A percentile compares a stretch with the other conserved stretches of the same genome.
phyloP scores from a whole-genome alignment of 352 stramenopile genomes.

The Pythium brachiatum region DNA sequence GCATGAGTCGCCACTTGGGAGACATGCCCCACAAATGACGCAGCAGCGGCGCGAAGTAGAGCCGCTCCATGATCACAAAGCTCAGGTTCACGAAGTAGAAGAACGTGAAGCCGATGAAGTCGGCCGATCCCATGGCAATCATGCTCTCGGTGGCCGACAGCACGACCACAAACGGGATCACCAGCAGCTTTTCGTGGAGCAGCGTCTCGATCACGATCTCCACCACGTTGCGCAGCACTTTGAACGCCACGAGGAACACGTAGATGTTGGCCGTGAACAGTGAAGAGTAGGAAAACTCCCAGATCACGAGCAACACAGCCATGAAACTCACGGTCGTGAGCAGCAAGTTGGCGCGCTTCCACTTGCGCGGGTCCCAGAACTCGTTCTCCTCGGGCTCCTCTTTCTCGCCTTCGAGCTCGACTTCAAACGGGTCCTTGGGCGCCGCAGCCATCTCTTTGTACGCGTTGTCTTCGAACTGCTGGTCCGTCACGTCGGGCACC shows the following conservation, averaged over 20 bases:
- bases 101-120: slow-evolving; percentile 95
- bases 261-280: slow-evolving; percentile 92
- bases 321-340: slow-evolving; percentile 83
- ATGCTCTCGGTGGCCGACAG: slow-evolving; percentile 91
- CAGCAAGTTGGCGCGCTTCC: slow-evolving; percentile 93
- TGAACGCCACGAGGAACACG: slow-evolving; percentile 88
- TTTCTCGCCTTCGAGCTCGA: slow-evolving; percentile 51
- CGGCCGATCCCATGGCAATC: slow-evolving; percentile 93
- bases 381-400: slow-evolving; percentile 64
- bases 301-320: slow-evolving; percentile 89
- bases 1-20: slow-evolving; percentile 90
- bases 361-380: slow-evolving; percentile 77
- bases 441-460: slow-evolving; percentile 60
- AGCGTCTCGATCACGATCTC: slow-evolving; percentile 84
- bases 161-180: slow-evolving; percentile 87
- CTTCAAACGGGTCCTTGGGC: slow-evolving; percentile 49
- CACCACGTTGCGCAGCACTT: slow-evolving; percentile 79
- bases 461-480: slow-evolving; percentile 73
- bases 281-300: slow-evolving; percentile 96
- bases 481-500: slow-evolving; percentile 82
- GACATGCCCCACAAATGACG: slow-evolving; percentile 77
- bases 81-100: slow-evolving; percentile 93
- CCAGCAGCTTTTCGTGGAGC: slow-evolving; percentile 91
- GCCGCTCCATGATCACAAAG: slow-evolving; percentile 90
- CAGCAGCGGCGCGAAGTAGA: slow-evolving; percentile 93